These are phyloP conservation scores for Emergomyces pasteurianus DNA, from an alignment of 2,329 filamentous ascomycete species.

Conservation along the genomic window DNA sequence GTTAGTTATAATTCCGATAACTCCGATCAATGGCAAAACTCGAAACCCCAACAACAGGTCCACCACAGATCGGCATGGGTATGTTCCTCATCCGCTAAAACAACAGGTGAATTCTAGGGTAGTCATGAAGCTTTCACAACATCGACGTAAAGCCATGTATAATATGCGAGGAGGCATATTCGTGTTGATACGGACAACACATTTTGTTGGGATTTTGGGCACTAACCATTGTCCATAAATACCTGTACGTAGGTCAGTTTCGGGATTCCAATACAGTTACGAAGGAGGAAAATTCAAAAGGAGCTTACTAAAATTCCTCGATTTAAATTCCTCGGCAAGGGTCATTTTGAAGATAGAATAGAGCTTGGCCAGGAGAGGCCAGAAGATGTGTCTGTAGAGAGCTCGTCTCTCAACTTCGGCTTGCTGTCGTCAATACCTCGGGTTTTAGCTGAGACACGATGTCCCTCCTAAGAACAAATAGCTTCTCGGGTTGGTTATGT, in stretches of 20 bases:
- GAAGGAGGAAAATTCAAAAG: conserved; percentile 6
- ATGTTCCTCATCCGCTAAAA: background rate
- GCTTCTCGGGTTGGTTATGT: background rate
- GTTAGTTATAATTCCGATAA: background rate
- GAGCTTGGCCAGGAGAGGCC: background rate
- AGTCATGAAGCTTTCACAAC: background rate
- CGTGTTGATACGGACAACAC: background rate
- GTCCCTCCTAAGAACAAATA: background rate
- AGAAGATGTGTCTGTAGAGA: background rate
- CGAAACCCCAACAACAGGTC: background rate
- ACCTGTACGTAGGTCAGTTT: conserved; percentile 31
- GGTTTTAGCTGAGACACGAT: background rate
- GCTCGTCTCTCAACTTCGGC: background rate
- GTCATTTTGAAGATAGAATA: conserved; percentile 27
- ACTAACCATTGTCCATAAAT: conserved; percentile 59
- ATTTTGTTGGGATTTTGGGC: background rate
- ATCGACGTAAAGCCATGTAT: background rate
- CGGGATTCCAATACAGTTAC: background rate
- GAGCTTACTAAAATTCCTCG: conserved; percentile 53
- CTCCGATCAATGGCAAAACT: background rate
- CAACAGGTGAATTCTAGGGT: background rate
- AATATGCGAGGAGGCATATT: background rate
- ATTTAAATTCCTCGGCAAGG: conserved; percentile 50
- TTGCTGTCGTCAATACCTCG: background rate
- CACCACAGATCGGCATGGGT: background rate